Evolutionary conservation across 73 alveolate genomes (phyloP).

Genomic region (Symbiodinium natans): DNA sequence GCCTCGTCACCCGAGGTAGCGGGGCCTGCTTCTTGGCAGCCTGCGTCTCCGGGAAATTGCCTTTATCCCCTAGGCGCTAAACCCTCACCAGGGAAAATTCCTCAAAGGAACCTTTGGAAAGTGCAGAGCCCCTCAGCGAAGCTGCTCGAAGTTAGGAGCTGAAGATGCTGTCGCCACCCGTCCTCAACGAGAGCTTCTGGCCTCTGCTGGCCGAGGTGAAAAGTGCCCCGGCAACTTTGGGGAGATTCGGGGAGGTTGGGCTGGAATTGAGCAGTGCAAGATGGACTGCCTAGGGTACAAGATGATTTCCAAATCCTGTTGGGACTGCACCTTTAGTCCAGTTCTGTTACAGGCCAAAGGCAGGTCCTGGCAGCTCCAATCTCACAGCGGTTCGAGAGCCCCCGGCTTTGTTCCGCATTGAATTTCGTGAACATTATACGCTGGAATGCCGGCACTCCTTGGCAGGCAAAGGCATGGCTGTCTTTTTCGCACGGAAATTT

Average conservation of each 20-base stretch:
- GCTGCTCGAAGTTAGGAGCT: conserved; percentile 25
- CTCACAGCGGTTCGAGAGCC: too few relatives aligned
- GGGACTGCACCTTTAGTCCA: not conserved
- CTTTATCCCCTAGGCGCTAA: too few relatives aligned
- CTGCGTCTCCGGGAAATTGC: too few relatives aligned
- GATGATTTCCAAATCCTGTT: not conserved
- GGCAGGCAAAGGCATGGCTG: conserved; percentile 48
- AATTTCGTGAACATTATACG: too few relatives aligned
- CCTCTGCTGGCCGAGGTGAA: not conserved
- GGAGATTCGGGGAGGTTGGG: not conserved
- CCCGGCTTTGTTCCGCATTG: too few relatives aligned
- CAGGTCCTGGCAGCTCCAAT: too few relatives aligned
- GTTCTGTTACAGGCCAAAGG: not conserved
- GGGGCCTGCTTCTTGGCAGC: conserved; percentile 33
- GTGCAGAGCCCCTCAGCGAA: too few relatives aligned
- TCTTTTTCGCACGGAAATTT: conserved; percentile 74
- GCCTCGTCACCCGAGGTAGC: conserved; percentile 47
- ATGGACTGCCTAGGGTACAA: not conserved
- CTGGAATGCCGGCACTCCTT: too few relatives aligned
- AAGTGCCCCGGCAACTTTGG: not conserved
- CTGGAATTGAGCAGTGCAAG: not conserved
- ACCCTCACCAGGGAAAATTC: too few relatives aligned
- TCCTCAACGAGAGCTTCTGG: conserved; percentile 35
- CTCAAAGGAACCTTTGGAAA: too few relatives aligned
- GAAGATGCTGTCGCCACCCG: conserved; percentile 50